phyloP scores from a whole-genome alignment of 768 basidiomycete genomes.

The Rhizopogon roseolus region DNA sequence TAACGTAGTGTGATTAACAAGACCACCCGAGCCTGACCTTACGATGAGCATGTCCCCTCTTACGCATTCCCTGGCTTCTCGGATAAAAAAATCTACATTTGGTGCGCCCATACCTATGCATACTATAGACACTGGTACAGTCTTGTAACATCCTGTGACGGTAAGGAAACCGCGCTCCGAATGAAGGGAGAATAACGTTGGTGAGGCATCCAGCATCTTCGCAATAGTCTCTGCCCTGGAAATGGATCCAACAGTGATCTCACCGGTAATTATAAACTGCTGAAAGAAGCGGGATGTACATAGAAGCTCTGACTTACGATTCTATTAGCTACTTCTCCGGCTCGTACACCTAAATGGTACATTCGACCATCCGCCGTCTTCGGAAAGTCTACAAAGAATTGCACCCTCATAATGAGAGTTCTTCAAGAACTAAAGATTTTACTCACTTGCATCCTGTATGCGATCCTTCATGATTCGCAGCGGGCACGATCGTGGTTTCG shows the following conservation, averaged over 20 bases:
- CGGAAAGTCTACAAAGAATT: conserved; percentile 57
- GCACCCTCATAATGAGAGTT: background rate
- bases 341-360: conserved; percentile 72
- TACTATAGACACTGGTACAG: conserved; percentile 62
- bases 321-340: conserved; percentile 78
- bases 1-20: background rate
- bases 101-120: conserved; percentile 83
- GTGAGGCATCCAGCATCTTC: conserved; percentile 53
- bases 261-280: background rate
- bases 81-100: conserved; percentile 83
- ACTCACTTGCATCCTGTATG: conserved; percentile 65
- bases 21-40: conserved; percentile 27
- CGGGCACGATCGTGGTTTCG: background rate
- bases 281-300: background rate
- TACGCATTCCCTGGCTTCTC: conserved; percentile 73
- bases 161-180: conserved; percentile 78
- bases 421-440: background rate
- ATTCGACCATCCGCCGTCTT: conserved; percentile 68
- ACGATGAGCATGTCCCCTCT: conserved; percentile 55
- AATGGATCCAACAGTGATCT: conserved; percentile 75
- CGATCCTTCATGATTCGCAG: conserved; percentile 49
- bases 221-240: conserved; percentile 62
- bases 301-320: conserved; percentile 42
- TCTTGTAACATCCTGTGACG: conserved; percentile 62
- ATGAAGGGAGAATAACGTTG: conserved; percentile 53